Conservation (phyloP, 805 yeast genomes). For the Metschnikowia colocasiae region DNA sequence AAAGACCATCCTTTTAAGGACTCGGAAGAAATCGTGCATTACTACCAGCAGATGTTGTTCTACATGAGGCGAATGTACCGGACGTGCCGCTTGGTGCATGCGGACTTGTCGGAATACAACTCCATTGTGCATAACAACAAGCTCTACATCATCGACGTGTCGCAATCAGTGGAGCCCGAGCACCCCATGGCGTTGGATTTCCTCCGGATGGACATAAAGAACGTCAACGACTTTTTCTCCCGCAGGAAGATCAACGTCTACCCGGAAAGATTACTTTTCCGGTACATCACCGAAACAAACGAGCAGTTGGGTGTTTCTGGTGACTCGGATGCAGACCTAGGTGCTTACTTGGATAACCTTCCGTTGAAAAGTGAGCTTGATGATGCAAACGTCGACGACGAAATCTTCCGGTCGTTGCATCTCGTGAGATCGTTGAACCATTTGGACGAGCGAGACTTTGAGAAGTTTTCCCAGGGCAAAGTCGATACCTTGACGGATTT, state of each 20-base stretch:
- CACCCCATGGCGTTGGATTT: slow-evolving; percentile 97
- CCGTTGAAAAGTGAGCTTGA: slow-evolving; percentile 55
- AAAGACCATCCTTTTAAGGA: slow-evolving; percentile 76
- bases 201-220: slow-evolving; percentile 94
- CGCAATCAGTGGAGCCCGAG: slow-evolving; percentile 96
- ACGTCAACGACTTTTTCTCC: slow-evolving; percentile 83
- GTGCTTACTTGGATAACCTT: slow-evolving; percentile 42
- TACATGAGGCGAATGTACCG: slow-evolving; percentile 87
- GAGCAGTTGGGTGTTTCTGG: slow-evolving; percentile 33
- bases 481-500: slow-evolving; percentile 71
- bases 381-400: slow-evolving; percentile 67
- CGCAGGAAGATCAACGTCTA: slow-evolving; percentile 69
- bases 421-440: slow-evolving; percentile 76
- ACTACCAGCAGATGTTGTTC: slow-evolving; percentile 74
- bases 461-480: slow-evolving; percentile 72
- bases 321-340: slow-evolving; percentile 42
- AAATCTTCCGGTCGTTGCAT: slow-evolving; percentile 78
- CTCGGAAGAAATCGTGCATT: slow-evolving; percentile 59
- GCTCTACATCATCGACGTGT: slow-evolving; percentile 89
- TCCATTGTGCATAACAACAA: slow-evolving; percentile 76
- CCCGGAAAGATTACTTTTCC: slow-evolving; percentile 78
- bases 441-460: slow-evolving; percentile 86
- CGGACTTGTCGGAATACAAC: slow-evolving; percentile 94
- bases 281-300: slow-evolving; percentile 59
- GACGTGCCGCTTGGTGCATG: slow-evolving; percentile 88